Evolutionary conservation across 2,329 filamentous ascomycete species (phyloP), one percentile per base, ranked within the genome.

Genomic region (Aspergillus ochraceus): DNA sequence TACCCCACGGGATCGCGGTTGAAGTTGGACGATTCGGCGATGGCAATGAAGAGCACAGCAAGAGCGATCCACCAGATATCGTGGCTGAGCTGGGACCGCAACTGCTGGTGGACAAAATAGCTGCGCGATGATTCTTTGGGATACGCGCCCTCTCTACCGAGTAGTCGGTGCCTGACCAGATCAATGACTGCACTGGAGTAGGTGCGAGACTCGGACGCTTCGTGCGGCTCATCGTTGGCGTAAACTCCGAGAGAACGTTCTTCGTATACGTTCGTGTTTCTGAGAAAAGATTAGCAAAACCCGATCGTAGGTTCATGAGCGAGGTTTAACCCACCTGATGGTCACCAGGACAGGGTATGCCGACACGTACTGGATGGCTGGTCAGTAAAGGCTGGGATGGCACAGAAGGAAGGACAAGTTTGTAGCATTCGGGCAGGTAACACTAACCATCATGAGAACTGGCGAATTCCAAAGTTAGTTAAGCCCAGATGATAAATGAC

Each of bases 261-360:
- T 70, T 90, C 88, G 68, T 91, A 91, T 30, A 89, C 85, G 68
- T 90, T 90, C 45, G 87, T 88, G 69, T 88, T 86, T 29, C 88
- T 83, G 24, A 32, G 4, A 9, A 36, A 17, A 30, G 32, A 19
- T 26, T n/a, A 20, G 24, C 36, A 42, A n/a, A 5, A 6, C 36
- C 8, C 36, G 9, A 17, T 42, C 14, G 6, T 12, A n/a, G 6
- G 8, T n/a, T 5, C 17, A 42, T n/a, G 26, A 20, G 3, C 6
- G 24, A 17, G 12, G 19, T 22, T 11, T 19, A 42, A 62, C 64
- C 39, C 64, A 67, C 68, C 69, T 68, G 50, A 76, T 76, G 6
- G 71, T 75, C 6, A 76, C 62, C 11, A 75, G 62, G 26, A 76
- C 71, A 39, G 73, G 74, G 39, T 70, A 75, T 55, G 72, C 72